A percentile compares a stretch with the other conserved stretches of the same genome.
These are phyloP conservation scores for Colletotrichum incanum DNA, from an alignment of 2,329 filamentous ascomycete genomes.

Conservation along the genomic window DNA sequence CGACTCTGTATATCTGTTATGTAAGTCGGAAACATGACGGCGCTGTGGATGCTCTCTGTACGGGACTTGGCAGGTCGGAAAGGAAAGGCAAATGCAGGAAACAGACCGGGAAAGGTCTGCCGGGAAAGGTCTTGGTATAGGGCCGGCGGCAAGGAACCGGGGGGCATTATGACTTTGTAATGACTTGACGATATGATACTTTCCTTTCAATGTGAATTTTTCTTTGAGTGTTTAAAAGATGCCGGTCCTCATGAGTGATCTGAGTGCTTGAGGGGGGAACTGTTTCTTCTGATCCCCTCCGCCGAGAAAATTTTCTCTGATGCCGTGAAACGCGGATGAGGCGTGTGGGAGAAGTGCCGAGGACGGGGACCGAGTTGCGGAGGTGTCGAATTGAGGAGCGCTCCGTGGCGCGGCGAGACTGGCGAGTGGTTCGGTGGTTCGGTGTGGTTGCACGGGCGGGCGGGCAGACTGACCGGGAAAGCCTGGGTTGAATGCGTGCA, in stretches of 20 bases:
- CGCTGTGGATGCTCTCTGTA: constrained; percentile 32
- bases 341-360: constrained; percentile 16
- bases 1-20: constrained; percentile 38
- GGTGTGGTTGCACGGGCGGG: not conserved
- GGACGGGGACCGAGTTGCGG: constrained; percentile 29
- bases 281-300: not conserved
- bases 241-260: not conserved
- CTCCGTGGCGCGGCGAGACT: constrained; percentile 26
- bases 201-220: constrained; percentile 16
- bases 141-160: constrained; percentile 20
- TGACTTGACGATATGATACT: constrained; percentile 37
- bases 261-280: not conserved
- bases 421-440: not conserved
- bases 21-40: constrained; percentile 26
- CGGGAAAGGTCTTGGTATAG: constrained; percentile 13
- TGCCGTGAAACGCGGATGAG: constrained; percentile 24
- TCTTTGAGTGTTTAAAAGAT: not conserved
- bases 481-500: not conserved
- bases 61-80: constrained; percentile 37
- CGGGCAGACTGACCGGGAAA: constrained; percentile 13
- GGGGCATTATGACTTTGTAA: constrained; percentile 37
- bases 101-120: constrained; percentile 10
- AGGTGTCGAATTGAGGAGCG: constrained; percentile 11
- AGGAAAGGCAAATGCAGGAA: constrained; percentile 31
- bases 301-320: not conserved